A percentile compares a stretch with the other conserved stretches of the same genome.
phyloP scores from a whole-genome alignment of 2,329 filamentous ascomycete genomes.

The Fusarium guadeloupense region DNA sequence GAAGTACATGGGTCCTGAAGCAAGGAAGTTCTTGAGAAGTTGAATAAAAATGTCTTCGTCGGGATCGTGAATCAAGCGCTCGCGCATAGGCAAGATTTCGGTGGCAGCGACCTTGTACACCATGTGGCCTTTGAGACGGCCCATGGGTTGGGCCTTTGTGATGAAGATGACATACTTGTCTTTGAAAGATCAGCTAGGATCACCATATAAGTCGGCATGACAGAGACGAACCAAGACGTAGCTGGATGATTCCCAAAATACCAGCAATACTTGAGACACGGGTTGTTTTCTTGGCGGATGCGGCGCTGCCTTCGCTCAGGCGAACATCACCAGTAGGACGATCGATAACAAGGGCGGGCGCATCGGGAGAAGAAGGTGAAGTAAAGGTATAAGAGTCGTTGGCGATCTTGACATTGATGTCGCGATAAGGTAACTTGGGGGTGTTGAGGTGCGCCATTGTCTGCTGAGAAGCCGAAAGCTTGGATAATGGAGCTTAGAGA shows the following conservation, averaged over 20 bases:
- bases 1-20: conserved; percentile 92
- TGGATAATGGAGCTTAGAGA: conserved; percentile 20
- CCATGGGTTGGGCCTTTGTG: conserved; percentile 91
- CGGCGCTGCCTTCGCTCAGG: conserved; percentile 80
- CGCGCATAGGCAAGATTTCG: conserved; percentile 92
- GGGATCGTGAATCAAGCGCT: conserved; percentile 87
- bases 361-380: conserved; percentile 90
- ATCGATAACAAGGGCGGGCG: conserved; percentile 88
- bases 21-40: conserved; percentile 83
- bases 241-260: conserved; percentile 91
- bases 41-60: conserved; percentile 93
- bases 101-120: conserved; percentile 92
- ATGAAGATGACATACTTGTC: conserved; percentile 98
- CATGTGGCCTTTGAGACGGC: conserved; percentile 93
- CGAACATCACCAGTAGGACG: conserved; percentile 91
- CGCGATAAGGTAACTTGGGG: conserved; percentile 76
- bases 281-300: conserved; percentile 75
- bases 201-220: conserved; percentile 20
- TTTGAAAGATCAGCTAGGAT: conserved; percentile 44
- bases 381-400: conserved; percentile 95
- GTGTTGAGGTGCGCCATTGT: conserved; percentile 52
- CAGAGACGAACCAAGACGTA: conserved; percentile 79
- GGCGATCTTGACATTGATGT: conserved; percentile 96
- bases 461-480: conserved; percentile 23
- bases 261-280: conserved; percentile 92